Percentiles rank a stretch among this genome's conserved stretches.
Evolutionary conservation across 2,329 filamentous ascomycete species (phyloP).

Genomic region (Sclerotinia glacialis): DNA sequence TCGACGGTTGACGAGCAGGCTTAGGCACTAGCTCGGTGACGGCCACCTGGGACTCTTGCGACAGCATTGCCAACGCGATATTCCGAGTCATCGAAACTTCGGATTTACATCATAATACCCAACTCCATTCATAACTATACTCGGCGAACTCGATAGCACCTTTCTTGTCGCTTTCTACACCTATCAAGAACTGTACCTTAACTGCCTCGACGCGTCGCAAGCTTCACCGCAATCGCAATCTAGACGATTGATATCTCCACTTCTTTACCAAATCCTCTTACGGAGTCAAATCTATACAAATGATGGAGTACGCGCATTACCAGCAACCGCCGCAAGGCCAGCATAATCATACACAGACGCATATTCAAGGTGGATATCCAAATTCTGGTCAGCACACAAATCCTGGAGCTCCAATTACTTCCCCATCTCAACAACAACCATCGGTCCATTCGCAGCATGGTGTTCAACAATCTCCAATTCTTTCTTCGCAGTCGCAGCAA

Average conservation of each 20-base stretch:
- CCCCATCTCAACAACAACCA: constrained; percentile 63
- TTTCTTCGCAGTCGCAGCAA: constrained; percentile 75
- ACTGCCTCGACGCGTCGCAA: constrained; percentile 20
- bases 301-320: constrained; percentile 76
- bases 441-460: constrained; percentile 61
- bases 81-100: constrained; percentile 23
- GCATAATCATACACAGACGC: constrained; percentile 58
- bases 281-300: constrained; percentile 42
- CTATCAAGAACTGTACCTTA: constrained; percentile 24
- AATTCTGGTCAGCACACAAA: constrained; percentile 54
- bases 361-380: constrained; percentile 60
- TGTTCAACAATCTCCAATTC: constrained; percentile 71
- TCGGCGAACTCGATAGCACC: constrained; percentile 23
- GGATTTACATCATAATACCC: constrained; percentile 20
- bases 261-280: constrained; percentile 20
- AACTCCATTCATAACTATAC: constrained; percentile 22
- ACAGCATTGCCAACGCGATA: constrained; percentile 29
- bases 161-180: constrained; percentile 20
- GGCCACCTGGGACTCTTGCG: constrained; percentile 32
- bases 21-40: constrained; percentile 34
- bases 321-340: constrained; percentile 59
- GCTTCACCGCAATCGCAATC: constrained; percentile 17
- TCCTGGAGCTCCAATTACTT: constrained; percentile 57
- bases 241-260: constrained; percentile 22
- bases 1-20: constrained; percentile 43